phyloP scores from a whole-genome alignment of 345 rosid species.

The Theobroma cacao region DNA sequence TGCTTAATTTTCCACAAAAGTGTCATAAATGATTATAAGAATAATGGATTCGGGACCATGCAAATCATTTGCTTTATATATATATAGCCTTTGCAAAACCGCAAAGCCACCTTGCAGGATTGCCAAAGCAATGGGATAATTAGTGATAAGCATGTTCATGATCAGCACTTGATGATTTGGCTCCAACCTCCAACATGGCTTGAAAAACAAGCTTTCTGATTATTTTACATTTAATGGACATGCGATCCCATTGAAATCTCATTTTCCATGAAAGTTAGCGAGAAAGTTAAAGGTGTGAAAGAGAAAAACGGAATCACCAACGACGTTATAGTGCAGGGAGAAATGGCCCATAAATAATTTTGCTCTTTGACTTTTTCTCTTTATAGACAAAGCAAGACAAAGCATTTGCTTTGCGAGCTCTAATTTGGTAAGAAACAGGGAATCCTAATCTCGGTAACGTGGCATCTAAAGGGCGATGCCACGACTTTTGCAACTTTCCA shows the following conservation, averaged over 20 bases:
- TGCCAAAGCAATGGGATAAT: too few relatives aligned
- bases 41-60: neutral
- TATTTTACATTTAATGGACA: neutral
- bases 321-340: neutral
- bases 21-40: neutral
- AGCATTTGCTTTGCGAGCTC: neutral
- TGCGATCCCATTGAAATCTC: neutral
- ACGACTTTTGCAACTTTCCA: neutral
- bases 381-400: neutral
- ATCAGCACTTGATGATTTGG: neutral
- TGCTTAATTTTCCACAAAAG: too few relatives aligned
- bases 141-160: neutral
- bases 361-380: neutral
- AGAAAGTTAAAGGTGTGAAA: neutral
- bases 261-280: neutral
- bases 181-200: conserved; percentile 6
- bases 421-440: neutral
- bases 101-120: conserved; percentile 2
- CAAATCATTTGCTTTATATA: neutral
- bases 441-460: neutral
- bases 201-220: neutral
- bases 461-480: neutral
- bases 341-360: neutral
- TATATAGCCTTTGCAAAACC: conserved; percentile 12
- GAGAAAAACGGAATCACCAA: neutral